A percentile compares a stretch with the other conserved stretches of the same genome.
Conservation (phyloP, 306 rosid species). For the Trichosanthes cucumerina region DNA sequence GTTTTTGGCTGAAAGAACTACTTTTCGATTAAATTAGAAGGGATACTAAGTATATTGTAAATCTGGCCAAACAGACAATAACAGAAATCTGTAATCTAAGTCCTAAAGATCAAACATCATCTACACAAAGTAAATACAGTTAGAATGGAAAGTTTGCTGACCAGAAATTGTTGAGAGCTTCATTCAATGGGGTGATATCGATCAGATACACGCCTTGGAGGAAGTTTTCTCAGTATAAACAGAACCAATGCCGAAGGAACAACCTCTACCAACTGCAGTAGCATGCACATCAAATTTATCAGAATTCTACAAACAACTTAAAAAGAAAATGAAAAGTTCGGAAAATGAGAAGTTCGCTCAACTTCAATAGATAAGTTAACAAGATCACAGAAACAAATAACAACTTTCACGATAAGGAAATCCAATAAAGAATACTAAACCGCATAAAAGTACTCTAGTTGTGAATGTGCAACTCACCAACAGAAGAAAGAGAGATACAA, state of each 20-base stretch:
- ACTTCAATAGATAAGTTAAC: not conserved
- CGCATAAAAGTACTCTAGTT: not conserved
- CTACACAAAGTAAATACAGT: not conserved
- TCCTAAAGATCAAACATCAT: not conserved
- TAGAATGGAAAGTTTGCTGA: not conserved
- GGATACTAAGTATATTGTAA: not conserved
- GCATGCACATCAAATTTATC: not conserved
- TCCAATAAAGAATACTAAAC: not conserved
- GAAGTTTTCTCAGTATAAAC: constrained; percentile 60
- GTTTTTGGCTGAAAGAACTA: not conserved
- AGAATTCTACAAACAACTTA: not conserved
- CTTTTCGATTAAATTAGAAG: not conserved
- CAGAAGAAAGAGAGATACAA: not conserved
- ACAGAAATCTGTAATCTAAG: not conserved
- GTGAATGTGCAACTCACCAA: not conserved
- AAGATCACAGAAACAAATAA: not conserved
- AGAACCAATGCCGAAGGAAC: constrained; percentile 66
- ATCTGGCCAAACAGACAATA: not conserved
- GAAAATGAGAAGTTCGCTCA: not conserved
- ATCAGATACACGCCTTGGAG: constrained; percentile 56
- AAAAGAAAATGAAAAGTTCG: too few relatives aligned
- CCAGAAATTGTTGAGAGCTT: constrained; percentile 8
- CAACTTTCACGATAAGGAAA: not conserved
- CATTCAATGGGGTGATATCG: constrained; percentile 63
- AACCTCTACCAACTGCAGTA: constrained; percentile 57